These are phyloP conservation scores for Fonsecaea nubica DNA, from an alignment of 2,329 filamentous ascomycete species.

Conservation along the genomic window DNA sequence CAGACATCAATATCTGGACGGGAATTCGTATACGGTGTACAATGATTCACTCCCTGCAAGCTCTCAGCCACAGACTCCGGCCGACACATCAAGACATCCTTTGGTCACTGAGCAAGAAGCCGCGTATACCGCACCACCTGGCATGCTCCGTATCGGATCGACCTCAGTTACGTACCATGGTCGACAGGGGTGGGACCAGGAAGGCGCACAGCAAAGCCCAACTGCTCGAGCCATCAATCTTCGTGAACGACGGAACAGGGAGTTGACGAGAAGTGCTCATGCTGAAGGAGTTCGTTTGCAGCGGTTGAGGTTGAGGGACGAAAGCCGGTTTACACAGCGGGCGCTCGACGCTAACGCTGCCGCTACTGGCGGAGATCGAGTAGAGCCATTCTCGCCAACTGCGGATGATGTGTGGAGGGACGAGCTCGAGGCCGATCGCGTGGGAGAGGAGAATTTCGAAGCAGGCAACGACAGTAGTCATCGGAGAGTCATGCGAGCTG, in stretches of 20 bases:
- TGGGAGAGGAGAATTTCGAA: slow-evolving; percentile 41
- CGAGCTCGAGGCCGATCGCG: slow-evolving; percentile 37
- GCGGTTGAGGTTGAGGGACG: slow-evolving; percentile 29
- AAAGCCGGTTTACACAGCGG: slow-evolving; percentile 25
- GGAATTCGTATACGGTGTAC: slow-evolving; percentile 37
- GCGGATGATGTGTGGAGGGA: slow-evolving; percentile 35
- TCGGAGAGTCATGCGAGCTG: slow-evolving; percentile 28
- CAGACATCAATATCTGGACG: slow-evolving; percentile 33
- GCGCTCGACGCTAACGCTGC: slow-evolving; percentile 5
- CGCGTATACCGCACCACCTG: slow-evolving; percentile 39
- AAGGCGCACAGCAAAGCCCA: slow-evolving; percentile 32
- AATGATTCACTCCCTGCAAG: slow-evolving; percentile 36
- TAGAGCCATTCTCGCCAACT: slow-evolving; percentile 10
- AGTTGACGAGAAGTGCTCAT: slow-evolving; percentile 33
- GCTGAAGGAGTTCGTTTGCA: slow-evolving; percentile 31
- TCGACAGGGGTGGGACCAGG: slow-evolving; percentile 16
- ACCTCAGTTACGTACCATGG: slow-evolving; percentile 12
- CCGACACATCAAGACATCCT: slow-evolving; percentile 33
- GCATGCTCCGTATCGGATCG: slow-evolving; percentile 26
- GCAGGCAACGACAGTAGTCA: slow-evolving; percentile 9
- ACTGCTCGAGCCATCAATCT: slow-evolving; percentile 33
- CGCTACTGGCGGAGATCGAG: slow-evolving; percentile 9
- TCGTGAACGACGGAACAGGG: slow-evolving; percentile 35
- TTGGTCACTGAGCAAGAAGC: slow-evolving; percentile 34
- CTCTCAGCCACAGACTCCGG: slow-evolving; percentile 40